These are phyloP conservation scores for Byssothecium circinans DNA, from an alignment of 2,329 filamentous ascomycete genomes.

Conservation along the genomic window DNA sequence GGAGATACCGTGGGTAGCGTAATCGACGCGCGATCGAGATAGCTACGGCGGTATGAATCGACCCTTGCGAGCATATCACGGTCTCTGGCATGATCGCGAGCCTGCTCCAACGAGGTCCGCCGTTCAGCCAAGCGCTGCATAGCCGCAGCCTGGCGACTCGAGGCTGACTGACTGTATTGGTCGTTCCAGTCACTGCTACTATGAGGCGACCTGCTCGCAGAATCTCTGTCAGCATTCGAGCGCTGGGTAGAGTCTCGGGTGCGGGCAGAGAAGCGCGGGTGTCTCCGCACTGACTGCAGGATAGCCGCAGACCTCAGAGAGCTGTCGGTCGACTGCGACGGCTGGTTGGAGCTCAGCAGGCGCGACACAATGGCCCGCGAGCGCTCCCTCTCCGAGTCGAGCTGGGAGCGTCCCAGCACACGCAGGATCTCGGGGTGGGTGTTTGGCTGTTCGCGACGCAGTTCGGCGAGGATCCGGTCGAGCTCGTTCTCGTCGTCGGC, in stretches of 20 bases:
- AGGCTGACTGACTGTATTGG: constrained; percentile 22
- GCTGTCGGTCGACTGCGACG: constrained; percentile 31
- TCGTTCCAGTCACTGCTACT: constrained; percentile 27
- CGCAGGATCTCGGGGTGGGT: constrained; percentile 45
- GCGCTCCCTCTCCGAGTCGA: constrained; percentile 37
- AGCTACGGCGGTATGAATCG: constrained; percentile 31
- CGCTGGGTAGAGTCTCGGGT: constrained; percentile 44
- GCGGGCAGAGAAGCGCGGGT: constrained; percentile 44
- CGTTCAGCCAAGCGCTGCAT: constrained; percentile 37
- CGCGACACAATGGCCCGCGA: constrained; percentile 28
- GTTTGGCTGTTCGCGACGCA: constrained; percentile 43
- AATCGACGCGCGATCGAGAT: constrained; percentile 28
- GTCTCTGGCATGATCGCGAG: constrained; percentile 5
- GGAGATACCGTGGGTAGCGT: constrained; percentile 31
- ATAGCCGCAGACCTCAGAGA: constrained; percentile 45
- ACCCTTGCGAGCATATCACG: constrained; percentile 28
- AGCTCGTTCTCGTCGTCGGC: constrained; percentile 43
- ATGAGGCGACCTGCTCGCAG: constrained; percentile 16
- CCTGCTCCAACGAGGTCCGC: constrained; percentile 16
- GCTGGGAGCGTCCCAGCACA: constrained; percentile 40
- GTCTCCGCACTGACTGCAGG: constrained; percentile 44
- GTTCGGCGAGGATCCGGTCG: constrained; percentile 45
- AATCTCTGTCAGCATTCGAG: constrained; percentile 46
- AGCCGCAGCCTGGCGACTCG: constrained; percentile 24
- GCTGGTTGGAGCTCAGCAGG: constrained; percentile 26